Conservation (phyloP, 257 asterid species). For the Datura wrightii region DNA sequence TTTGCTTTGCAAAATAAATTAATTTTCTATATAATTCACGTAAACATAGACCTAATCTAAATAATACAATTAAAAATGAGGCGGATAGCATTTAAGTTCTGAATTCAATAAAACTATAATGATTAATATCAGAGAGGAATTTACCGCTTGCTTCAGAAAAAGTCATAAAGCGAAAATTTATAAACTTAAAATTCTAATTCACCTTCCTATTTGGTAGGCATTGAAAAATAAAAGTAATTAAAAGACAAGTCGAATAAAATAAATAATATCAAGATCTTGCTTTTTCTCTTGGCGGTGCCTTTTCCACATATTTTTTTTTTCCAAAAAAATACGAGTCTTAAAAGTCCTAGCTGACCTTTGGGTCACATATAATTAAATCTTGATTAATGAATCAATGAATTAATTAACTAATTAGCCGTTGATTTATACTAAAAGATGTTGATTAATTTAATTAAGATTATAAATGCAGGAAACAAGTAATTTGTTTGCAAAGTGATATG, state of each 20-base stretch:
- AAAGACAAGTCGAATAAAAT: not conserved
- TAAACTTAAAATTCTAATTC: not conserved
- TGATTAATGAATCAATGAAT: conserved; percentile 9
- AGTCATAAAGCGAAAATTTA: not conserved
- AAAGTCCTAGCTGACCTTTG: conserved; percentile 22
- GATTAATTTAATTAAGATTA: conserved; percentile 12
- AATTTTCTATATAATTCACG: too few species aligned
- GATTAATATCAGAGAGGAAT: rapidly evolving
- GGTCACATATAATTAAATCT: not conserved
- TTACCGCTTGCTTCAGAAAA: not conserved
- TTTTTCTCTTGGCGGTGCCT: not conserved
- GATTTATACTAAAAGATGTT: not conserved
- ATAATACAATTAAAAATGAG: too few species aligned
- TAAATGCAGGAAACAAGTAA: conserved; percentile 30
- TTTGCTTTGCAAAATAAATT: too few species aligned
- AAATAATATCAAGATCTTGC: not conserved
- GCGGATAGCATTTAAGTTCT: not conserved
- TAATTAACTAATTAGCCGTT: not conserved
- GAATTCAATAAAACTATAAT: not conserved
- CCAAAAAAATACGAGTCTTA: not conserved
- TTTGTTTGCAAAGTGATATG: conserved; percentile 26
- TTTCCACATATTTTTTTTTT: not conserved
- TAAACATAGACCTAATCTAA: too few species aligned
- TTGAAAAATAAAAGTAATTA: not conserved
- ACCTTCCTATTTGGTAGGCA: rapidly evolving